phyloP scores from a whole-genome alignment of 2,329 filamentous ascomycete species.

The Fusarium siculi region DNA sequence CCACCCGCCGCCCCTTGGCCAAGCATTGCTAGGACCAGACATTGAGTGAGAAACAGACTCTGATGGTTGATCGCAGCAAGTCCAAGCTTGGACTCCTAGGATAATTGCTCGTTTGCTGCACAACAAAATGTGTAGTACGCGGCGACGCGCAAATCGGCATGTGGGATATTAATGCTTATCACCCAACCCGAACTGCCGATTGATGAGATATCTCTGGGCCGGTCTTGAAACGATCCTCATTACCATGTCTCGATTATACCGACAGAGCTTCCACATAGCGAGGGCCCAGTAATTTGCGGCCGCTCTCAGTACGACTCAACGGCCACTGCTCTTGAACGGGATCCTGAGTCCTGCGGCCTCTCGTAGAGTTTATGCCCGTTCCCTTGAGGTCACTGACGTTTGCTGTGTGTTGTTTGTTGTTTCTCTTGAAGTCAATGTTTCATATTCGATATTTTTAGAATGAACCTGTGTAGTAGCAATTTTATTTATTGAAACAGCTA shows the following conservation, averaged over 20 bases:
- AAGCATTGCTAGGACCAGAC: conserved; percentile 71
- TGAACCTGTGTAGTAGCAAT: background rate
- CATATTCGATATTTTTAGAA: background rate
- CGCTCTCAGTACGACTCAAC: background rate
- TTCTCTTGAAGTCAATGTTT: background rate
- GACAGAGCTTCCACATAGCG: background rate
- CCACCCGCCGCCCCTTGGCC: conserved; percentile 69
- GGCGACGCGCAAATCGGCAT: conserved; percentile 70
- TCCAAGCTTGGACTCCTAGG: conserved; percentile 57
- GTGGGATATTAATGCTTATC: conserved; percentile 60
- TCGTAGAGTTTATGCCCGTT: background rate
- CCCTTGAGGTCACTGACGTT: background rate
- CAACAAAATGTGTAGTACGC: conserved; percentile 69
- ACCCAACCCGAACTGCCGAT: background rate
- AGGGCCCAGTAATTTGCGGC: background rate
- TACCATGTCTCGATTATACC: background rate
- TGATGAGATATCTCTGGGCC: background rate
- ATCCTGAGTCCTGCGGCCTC: background rate
- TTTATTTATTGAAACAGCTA: background rate
- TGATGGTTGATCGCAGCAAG: conserved; percentile 61
- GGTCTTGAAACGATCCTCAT: background rate
- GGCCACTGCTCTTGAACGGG: background rate
- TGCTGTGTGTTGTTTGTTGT: background rate
- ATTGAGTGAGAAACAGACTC: conserved; percentile 67
- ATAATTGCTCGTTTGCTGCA: conserved; percentile 36